Percentiles rank a stretch among this genome's conserved stretches.
Evolutionary conservation across 495 filamentous ascomycete species (phyloP).

Genomic region (Penicillium cinerascens): DNA sequence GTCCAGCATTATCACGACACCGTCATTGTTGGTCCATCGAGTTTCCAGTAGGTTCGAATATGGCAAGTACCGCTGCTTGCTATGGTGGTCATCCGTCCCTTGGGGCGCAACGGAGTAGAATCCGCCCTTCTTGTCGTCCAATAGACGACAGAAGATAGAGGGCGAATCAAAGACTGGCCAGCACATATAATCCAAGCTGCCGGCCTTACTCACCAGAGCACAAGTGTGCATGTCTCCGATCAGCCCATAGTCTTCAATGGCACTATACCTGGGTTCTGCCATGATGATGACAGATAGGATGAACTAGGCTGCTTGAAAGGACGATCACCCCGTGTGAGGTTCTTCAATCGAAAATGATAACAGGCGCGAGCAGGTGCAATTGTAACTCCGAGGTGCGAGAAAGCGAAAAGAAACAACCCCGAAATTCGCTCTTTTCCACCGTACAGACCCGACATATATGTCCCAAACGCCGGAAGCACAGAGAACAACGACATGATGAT

Average conservation of each 20-base stretch:
- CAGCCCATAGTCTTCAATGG: conserved; percentile 72
- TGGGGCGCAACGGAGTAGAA: conserved; percentile 57
- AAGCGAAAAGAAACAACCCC: not conserved
- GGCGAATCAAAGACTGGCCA: conserved; percentile 71
- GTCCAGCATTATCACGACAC: conserved; percentile 65
- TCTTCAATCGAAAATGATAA: not conserved
- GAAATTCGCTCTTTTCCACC: not conserved
- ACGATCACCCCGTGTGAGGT: not conserved
- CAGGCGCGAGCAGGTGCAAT: not conserved
- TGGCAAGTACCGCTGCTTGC: conserved; percentile 68
- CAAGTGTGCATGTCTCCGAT: conserved; percentile 78
- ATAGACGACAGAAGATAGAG: conserved; percentile 60
- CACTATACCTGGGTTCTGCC: conserved; percentile 47
- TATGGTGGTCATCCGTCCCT: conserved; percentile 50
- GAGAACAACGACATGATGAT: conserved; percentile 31
- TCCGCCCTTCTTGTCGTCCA: conserved; percentile 69
- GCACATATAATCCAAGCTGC: conserved; percentile 72
- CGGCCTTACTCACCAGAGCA: conserved; percentile 66
- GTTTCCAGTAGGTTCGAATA: conserved; percentile 69
- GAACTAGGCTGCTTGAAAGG: not conserved
- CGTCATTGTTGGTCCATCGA: conserved; percentile 66
- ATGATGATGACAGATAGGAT: conserved; percentile 8
- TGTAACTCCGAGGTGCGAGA: not conserved
- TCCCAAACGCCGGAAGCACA: conserved; percentile 6
- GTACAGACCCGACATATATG: conserved; percentile 13